Percentiles rank a stretch among this genome's conserved stretches.
Evolutionary conservation across 805 yeast species (phyloP).

Genomic region (Zygosaccharomyces bailii): DNA sequence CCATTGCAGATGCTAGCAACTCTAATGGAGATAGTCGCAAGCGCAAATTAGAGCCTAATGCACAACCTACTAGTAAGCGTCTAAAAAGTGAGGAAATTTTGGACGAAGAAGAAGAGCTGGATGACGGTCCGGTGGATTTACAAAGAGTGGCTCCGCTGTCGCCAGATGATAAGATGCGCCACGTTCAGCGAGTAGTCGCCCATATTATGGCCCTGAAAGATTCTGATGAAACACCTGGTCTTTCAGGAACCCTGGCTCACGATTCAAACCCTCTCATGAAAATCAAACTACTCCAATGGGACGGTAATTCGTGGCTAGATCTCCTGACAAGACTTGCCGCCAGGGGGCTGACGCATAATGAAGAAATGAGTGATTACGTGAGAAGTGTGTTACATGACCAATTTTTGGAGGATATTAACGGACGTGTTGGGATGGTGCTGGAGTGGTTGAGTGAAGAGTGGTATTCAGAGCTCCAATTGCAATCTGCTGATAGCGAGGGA

Average conservation of each 20-base stretch:
- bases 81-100: slow-evolving; percentile 32
- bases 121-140: slow-evolving; percentile 21
- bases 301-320: slow-evolving; percentile 69
- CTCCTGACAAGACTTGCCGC: slow-evolving; percentile 75
- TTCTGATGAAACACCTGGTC: slow-evolving; percentile 20
- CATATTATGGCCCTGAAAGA: slow-evolving; percentile 18
- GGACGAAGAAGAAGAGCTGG: slow-evolving; percentile 34
- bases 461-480: slow-evolving; percentile 50
- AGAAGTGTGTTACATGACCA: slow-evolving; percentile 70
- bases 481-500: slow-evolving; percentile 5
- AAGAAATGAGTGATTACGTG: slow-evolving; percentile 55
- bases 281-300: slow-evolving; percentile 46
- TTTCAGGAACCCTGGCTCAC: slow-evolving; percentile 16
- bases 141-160: slow-evolving; percentile 48
- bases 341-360: slow-evolving; percentile 57
- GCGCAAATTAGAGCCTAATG: slow-evolving; percentile 14
- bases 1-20: slow-evolving; percentile 10
- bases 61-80: slow-evolving; percentile 14
- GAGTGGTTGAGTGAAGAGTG: slow-evolving; percentile 97
- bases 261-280: slow-evolving; percentile 26
- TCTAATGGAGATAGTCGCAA: slow-evolving; percentile 12
- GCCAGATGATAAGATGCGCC: slow-evolving; percentile 53
- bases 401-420: slow-evolving; percentile 68
- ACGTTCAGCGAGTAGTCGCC: slow-evolving; percentile 53
- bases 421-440: slow-evolving; percentile 67